Base-by-base conservation (phyloP, 768 basidiomycete genomes). In the Mycena alexandri region DNA sequence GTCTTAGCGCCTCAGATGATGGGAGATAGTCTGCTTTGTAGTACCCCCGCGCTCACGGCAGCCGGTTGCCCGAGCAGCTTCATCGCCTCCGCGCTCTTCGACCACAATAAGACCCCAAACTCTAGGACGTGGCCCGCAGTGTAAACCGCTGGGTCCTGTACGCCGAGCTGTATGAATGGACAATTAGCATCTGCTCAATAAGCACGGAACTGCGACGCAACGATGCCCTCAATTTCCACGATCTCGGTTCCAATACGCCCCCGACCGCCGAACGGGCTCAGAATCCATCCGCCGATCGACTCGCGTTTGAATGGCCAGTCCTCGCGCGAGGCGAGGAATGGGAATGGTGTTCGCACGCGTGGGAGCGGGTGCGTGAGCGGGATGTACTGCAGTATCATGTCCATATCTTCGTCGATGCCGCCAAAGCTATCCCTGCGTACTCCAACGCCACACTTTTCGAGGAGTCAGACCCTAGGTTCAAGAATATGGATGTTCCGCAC, bases 301-400 rank as follows among this genome's bases (percentile, higher is more conserved):
- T 72, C 71, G 43, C 65, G 67, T 33, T 72, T 66, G 42, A 72
- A 63, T 1, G 71, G 71, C 71, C 71, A 72, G 43, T 72, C 71
- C 48, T 72, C 71, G 25, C 68, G 71, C 34, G 68, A 67, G 21
- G 62, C 52, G 52, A 72, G 71, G 48, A 56, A 72, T 16, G 71
- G 71, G 48, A 72, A 72, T 36, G 68, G 71, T 7, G 58, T 65
- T 7, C 58, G 38, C n/a, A 53, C 50, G 10, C 51, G 68, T 14
- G 68, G 52, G 9, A 68, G 64, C 34, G 52, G 46, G 47, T 47
- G 54, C 25, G 16, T 14, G 21, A 72, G 68, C 19, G 70, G 70
- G 44, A 71, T 57, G 50, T 67, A 71, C 54, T 71, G 66, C 24
- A 71, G 8, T n/a, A 71, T 62, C 66, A 68, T 65, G 50, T 71